Percentiles rank a stretch among this genome's conserved stretches.
Evolutionary conservation across 2,329 filamentous ascomycete species (phyloP).

Genomic region (Diaporthe vexans): DNA sequence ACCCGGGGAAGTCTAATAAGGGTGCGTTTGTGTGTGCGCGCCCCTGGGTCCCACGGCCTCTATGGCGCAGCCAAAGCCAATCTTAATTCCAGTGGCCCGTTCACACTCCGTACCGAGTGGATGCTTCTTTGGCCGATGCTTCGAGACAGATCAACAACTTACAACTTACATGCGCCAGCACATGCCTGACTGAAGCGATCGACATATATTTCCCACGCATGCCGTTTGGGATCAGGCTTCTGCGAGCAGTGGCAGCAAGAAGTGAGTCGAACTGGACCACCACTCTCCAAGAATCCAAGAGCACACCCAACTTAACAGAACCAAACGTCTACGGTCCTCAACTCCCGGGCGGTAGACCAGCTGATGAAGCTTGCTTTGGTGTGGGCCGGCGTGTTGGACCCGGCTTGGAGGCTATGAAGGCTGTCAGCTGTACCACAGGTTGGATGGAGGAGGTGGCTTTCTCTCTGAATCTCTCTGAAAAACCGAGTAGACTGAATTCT

Average conservation of each 20-base stretch:
- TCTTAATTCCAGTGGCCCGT: neutral
- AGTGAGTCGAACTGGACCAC: neutral
- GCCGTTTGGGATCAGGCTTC: neutral
- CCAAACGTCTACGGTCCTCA: neutral
- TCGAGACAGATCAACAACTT: constrained; percentile 12
- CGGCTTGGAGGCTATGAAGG: too few species aligned
- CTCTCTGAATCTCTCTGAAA: neutral
- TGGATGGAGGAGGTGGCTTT: too few species aligned
- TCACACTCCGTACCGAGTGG: neutral
- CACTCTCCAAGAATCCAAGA: neutral
- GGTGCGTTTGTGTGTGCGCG: neutral
- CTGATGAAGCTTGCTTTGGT: too few species aligned
- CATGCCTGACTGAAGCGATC: neutral
- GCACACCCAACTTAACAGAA: neutral
- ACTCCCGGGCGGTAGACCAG: too few species aligned
- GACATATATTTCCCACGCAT: neutral
- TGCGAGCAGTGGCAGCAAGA: neutral
- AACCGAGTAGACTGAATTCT: neutral
- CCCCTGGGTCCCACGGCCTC: neutral
- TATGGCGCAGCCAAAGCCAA: constrained; percentile 3
- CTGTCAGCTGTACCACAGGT: too few species aligned
- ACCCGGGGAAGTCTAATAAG: neutral
- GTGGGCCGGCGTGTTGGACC: too few species aligned
- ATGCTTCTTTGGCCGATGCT: neutral
- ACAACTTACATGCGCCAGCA: neutral